Conservation (phyloP, 2,329 filamentous ascomycete genomes). For the Arachnomyces sp. region DNA sequence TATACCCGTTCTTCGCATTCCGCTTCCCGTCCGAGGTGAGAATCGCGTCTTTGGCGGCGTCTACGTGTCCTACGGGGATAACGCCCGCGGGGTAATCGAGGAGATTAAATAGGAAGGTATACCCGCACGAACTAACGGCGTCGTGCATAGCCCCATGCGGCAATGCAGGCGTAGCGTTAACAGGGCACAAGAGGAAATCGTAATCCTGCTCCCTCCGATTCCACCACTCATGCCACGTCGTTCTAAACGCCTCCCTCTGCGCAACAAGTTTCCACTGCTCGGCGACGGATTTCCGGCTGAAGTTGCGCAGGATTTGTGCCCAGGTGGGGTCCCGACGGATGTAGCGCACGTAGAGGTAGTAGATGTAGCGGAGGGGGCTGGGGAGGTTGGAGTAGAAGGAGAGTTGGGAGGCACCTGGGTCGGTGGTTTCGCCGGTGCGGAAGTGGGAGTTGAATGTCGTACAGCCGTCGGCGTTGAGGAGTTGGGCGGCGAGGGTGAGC, state of each 20-base stretch:
- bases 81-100: constrained; percentile 81
- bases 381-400: constrained; percentile 65
- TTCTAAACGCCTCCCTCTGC: constrained; percentile 68
- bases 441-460: constrained; percentile 70
- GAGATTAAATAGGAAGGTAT: constrained; percentile 90
- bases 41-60: constrained; percentile 60
- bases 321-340: constrained; percentile 66
- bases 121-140: constrained; percentile 77
- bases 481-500: constrained; percentile 65
- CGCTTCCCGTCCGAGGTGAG: constrained; percentile 32
- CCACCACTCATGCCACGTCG: constrained; percentile 80
- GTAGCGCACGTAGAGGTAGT: constrained; percentile 85
- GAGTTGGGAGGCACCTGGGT: constrained; percentile 68
- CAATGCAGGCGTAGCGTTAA: constrained; percentile 81
- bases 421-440: constrained; percentile 67
- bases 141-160: constrained; percentile 81
- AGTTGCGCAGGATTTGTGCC: constrained; percentile 67
- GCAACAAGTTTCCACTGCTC: constrained; percentile 78
- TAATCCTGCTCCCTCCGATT: constrained; percentile 57
- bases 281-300: constrained; percentile 62
- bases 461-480: constrained; percentile 79
- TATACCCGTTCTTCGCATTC: constrained; percentile 34
- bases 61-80: constrained; percentile 77
- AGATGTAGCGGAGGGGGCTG: constrained; percentile 67
- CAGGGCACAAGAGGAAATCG: constrained; percentile 75